Percentiles rank a stretch among this genome's conserved stretches.
Conservation (phyloP, 805 yeast species). For the Ogataea ganodermae region DNA sequence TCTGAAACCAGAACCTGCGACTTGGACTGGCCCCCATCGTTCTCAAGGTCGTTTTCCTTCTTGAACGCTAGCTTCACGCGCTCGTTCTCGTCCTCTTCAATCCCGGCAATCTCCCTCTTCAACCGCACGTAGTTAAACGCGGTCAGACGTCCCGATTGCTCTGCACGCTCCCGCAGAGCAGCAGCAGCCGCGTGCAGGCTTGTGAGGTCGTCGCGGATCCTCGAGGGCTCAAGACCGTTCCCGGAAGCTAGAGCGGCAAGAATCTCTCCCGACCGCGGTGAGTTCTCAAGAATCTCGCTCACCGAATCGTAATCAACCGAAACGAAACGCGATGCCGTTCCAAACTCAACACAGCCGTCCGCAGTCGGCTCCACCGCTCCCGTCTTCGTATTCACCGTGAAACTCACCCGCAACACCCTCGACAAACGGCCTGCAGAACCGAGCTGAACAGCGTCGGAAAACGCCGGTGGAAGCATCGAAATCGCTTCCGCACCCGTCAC, state of each 20-base stretch:
- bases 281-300: constrained; percentile 46
- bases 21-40: constrained; percentile 30
- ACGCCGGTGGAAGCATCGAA: constrained; percentile 65
- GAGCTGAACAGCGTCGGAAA: constrained; percentile 45
- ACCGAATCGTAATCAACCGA: constrained; percentile 66
- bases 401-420: constrained; percentile 48
- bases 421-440: constrained; percentile 49
- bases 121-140: constrained; percentile 23
- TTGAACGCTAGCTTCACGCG: constrained; percentile 28
- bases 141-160: constrained; percentile 38
- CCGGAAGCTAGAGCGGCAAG: constrained; percentile 11
- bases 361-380: constrained; percentile 17
- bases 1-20: constrained; percentile 77
- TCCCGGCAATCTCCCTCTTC: constrained; percentile 25
- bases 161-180: constrained; percentile 35
- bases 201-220: constrained; percentile 37
- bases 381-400: constrained; percentile 32
- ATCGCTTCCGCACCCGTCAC: constrained; percentile 45
- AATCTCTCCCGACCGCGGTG: constrained; percentile 6
- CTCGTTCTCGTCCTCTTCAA: constrained; percentile 27
- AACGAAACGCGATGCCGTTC: constrained; percentile 47
- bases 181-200: constrained; percentile 37
- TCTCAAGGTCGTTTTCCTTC: constrained; percentile 12
- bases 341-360: constrained; percentile 39
- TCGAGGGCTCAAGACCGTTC: constrained; percentile 2